A percentile compares a stretch with the other conserved stretches of the same genome.
These are phyloP conservation scores for Nicotiana benthamiana DNA, from an alignment of 257 asterid species.

Conservation along the genomic window DNA sequence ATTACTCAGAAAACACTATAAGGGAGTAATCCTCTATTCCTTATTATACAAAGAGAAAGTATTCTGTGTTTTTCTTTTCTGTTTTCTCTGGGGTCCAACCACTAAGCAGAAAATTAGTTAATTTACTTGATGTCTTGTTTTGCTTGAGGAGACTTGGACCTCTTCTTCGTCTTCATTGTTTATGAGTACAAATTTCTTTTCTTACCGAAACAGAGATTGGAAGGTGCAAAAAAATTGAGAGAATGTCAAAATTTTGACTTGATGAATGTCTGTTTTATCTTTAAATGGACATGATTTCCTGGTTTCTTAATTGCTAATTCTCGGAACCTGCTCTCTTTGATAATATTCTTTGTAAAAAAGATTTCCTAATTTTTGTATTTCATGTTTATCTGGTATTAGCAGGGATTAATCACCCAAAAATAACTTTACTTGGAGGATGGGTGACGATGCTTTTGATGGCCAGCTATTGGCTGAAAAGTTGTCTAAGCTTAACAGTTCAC, in stretches of 20 bases:
- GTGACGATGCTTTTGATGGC: slow-evolving; percentile 57
- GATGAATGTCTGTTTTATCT: neutral
- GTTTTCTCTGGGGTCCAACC: neutral
- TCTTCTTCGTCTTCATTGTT: neutral
- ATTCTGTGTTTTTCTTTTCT: too few species aligned
- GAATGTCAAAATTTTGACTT: neutral
- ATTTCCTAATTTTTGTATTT: neutral
- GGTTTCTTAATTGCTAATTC: neutral
- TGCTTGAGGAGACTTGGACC: neutral
- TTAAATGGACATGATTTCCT: neutral
- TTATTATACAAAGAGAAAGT: too few species aligned
- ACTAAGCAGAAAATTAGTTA: neutral
- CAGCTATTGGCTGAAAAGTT: slow-evolving; percentile 63
- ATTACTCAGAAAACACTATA: neutral
- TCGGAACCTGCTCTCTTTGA: neutral
- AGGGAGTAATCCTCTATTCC: neutral
- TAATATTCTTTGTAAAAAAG: neutral
- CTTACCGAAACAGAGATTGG: neutral
- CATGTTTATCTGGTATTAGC: neutral
- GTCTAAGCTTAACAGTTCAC: slow-evolving; percentile 87
- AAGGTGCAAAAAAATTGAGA: neutral
- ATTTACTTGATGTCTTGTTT: neutral
- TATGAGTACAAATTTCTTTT: neutral
- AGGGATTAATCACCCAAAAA: neutral
- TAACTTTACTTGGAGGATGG: slow-evolving; percentile 34